phyloP scores from a whole-genome alignment of 1,139 yeast genomes.

The Yamadazyma dendronema region DNA sequence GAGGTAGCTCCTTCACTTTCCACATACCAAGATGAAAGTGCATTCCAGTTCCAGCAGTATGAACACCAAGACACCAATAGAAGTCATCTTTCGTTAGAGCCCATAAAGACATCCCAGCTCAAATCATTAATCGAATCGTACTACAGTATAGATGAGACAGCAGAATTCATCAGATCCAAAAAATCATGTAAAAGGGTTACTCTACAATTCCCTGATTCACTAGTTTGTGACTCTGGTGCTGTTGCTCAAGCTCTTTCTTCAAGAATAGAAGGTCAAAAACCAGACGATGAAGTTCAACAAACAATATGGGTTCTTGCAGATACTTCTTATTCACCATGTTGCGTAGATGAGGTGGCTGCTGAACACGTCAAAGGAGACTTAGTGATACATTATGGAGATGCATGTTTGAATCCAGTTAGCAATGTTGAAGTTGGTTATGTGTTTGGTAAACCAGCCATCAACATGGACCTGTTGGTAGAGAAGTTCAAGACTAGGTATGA shows the following conservation, averaged over 20 bases:
- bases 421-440: constrained; percentile 74
- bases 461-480: constrained; percentile 28
- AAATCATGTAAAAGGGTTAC: constrained; percentile 55
- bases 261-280: constrained; percentile 4
- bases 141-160: constrained; percentile 51
- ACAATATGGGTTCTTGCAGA: constrained; percentile 76
- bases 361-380: constrained; percentile 85
- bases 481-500: constrained; percentile 40
- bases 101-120: constrained; percentile 6
- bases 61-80: constrained; percentile 27
- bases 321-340: constrained; percentile 92
- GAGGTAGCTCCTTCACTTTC: constrained; percentile 57
- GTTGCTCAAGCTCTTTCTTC: constrained; percentile 50
- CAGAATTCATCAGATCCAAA: constrained; percentile 27
- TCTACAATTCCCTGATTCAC: constrained; percentile 83
- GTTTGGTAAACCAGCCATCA: constrained; percentile 63
- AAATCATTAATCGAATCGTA: constrained; percentile 41
- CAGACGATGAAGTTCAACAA: constrained; percentile 5
- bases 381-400: constrained; percentile 92
- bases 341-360: constrained; percentile 96
- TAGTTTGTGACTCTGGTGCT: constrained; percentile 76
- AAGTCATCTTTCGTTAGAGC: constrained; percentile 23
- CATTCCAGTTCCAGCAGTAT: constrained; percentile 45
- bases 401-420: constrained; percentile 80
- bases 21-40: constrained; percentile 54